A percentile compares a stretch with the other conserved stretches of the same genome.
Conservation (phyloP, 2,329 filamentous ascomycete species). For the Xylariaceae sp. region DNA sequence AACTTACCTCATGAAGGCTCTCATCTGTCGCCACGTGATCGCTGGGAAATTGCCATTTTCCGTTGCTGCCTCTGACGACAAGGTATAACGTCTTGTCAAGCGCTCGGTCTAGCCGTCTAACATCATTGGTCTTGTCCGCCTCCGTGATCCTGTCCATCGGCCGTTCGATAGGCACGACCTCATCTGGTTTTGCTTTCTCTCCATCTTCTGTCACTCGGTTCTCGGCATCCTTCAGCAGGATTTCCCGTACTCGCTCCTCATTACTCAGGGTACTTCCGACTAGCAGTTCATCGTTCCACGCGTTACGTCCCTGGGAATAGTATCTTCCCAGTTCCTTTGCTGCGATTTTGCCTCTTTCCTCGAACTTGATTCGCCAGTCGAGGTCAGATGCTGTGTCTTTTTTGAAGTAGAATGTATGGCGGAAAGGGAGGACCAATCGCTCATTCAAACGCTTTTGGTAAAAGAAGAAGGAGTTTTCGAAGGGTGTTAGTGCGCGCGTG, state of each 20-base stretch:
- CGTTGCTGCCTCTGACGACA: conserved; percentile 69
- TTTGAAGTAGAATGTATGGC: conserved; percentile 92
- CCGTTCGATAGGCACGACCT: conserved; percentile 64
- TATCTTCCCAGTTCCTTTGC: conserved; percentile 84
- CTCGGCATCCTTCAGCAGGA: conserved; percentile 72
- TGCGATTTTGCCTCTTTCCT: conserved; percentile 66
- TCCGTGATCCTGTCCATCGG: conserved; percentile 69
- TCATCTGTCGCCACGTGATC: conserved; percentile 66
- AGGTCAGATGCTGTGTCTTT: conserved; percentile 76
- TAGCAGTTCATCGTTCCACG: conserved; percentile 89
- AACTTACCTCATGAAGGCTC: conserved; percentile 75
- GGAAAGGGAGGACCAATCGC: conserved; percentile 81
- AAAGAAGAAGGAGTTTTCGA: conserved; percentile 91
- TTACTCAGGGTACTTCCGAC: conserved; percentile 66
- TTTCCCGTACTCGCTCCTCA: conserved; percentile 61
- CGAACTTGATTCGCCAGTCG: conserved; percentile 86
- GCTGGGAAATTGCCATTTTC: conserved; percentile 77
- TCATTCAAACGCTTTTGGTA: conserved; percentile 98
- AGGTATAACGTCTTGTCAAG: conserved; percentile 84
- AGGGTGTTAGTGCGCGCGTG: conserved; percentile 76
- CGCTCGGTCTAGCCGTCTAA: conserved; percentile 71
- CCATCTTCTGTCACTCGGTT: conserved; percentile 55
- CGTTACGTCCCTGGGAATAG: conserved; percentile 62
- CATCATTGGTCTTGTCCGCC: conserved; percentile 72
- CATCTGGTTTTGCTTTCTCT: conserved; percentile 52